phyloP scores from a whole-genome alignment of 768 basidiomycete genomes.

The Russula emetica region DNA sequence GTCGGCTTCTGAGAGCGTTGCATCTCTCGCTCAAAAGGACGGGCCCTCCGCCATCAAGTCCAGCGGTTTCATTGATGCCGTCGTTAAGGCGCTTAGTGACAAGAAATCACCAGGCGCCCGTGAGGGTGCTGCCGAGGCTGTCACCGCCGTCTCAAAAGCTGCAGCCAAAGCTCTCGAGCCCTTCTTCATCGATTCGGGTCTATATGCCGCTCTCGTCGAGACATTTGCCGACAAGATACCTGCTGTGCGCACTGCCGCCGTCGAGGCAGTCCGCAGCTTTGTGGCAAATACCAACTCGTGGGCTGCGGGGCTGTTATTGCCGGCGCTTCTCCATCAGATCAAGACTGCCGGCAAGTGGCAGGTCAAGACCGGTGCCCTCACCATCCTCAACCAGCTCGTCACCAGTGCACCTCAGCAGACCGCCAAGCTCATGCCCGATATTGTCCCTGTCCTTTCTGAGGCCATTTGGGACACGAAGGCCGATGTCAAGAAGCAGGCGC shows the following conservation, averaged over 20 bases:
- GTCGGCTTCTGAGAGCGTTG: slow-evolving; percentile 63
- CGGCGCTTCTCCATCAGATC: slow-evolving; percentile 86
- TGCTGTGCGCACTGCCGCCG: slow-evolving; percentile 76
- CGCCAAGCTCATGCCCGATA: slow-evolving; percentile 87
- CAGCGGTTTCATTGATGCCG: slow-evolving; percentile 65
- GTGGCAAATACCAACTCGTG: slow-evolving; percentile 82
- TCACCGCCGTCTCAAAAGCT: slow-evolving; percentile 56
- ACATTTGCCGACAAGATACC: slow-evolving; percentile 93
- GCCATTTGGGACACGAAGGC: slow-evolving; percentile 99
- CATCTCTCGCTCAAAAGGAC: slow-evolving; percentile 73
- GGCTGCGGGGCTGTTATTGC: slow-evolving; percentile 79
- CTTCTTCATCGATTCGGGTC: slow-evolving; percentile 78
- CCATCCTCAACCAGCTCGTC: slow-evolving; percentile 83
- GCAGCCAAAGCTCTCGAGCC: slow-evolving; percentile 81
- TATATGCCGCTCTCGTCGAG: slow-evolving; percentile 85
- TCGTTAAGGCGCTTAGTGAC: slow-evolving; percentile 83
- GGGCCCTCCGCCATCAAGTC: slow-evolving; percentile 73
- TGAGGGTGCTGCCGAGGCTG: slow-evolving; percentile 77
- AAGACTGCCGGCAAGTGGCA: slow-evolving; percentile 98
- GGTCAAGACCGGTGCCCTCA: slow-evolving; percentile 84
- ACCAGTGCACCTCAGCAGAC: slow-evolving; percentile 75
- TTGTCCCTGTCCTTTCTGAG: slow-evolving; percentile 90
- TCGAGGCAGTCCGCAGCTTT: slow-evolving; percentile 76
- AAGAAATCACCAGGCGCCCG: slow-evolving; percentile 93
- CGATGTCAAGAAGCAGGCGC: slow-evolving; percentile 97